Evolutionary conservation across 1,139 yeast genomes (phyloP).

Genomic region (Protomyces lactucae-debilis): DNA sequence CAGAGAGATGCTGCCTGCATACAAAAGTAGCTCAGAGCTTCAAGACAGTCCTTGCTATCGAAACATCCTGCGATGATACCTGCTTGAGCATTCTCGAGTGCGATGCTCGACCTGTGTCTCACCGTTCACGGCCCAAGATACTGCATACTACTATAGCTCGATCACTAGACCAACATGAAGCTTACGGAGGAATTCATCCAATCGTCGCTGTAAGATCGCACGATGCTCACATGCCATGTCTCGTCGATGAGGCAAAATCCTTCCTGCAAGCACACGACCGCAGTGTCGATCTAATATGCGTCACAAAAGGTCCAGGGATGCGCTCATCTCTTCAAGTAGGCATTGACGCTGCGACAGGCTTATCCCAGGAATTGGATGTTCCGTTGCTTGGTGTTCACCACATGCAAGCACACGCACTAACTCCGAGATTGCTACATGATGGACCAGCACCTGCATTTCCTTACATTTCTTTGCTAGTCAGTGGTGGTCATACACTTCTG

Average conservation of each 20-base stretch:
- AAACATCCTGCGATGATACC: constrained; percentile 92
- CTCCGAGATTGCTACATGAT: constrained; percentile 53
- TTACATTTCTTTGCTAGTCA: constrained; percentile 68
- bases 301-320: constrained; percentile 98
- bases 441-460: constrained; percentile 62
- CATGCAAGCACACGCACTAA: constrained; percentile 79
- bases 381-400: constrained; percentile 92
- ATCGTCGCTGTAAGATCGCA: constrained; percentile 80
- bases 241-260: constrained; percentile 44
- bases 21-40: not conserved
- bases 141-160: constrained; percentile 41
- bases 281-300: constrained; percentile 71
- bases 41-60: constrained; percentile 57
- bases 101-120: constrained; percentile 43
- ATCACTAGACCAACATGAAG: constrained; percentile 58
- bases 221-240: constrained; percentile 50
- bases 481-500: constrained; percentile 94
- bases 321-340: constrained; percentile 81
- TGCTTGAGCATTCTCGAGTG: constrained; percentile 65
- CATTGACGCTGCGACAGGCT: constrained; percentile 77
- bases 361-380: constrained; percentile 66
- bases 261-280: constrained; percentile 32
- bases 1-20: not conserved
- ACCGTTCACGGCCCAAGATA: constrained; percentile 49
- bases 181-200: constrained; percentile 83